Percentiles rank a stretch among this genome's conserved stretches.
Conservation (phyloP, 495 filamentous ascomycete genomes). For the Penicillium psychrofluorescens region DNA sequence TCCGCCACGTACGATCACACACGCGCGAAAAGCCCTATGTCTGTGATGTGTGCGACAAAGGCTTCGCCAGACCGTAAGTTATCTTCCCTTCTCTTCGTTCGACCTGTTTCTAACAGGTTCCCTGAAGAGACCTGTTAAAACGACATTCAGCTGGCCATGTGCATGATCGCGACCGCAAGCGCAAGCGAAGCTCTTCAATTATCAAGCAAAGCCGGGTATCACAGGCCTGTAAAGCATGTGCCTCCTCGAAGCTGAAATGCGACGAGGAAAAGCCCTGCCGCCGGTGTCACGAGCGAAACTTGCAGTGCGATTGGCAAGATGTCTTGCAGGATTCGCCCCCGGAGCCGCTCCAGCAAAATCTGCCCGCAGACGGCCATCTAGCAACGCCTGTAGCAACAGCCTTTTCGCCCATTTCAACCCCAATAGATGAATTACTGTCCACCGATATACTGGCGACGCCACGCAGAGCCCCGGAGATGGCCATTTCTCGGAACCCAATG, state of each 20-base stretch:
- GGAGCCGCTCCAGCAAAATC: conserved; percentile 9
- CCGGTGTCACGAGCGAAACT: conserved; percentile 38
- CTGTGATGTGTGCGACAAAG: conserved; percentile 43
- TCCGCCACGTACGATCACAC: conserved; percentile 51
- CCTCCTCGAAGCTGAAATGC: conserved; percentile 47
- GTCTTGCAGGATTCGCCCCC: conserved; percentile 15
- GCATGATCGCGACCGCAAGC: conserved; percentile 32
- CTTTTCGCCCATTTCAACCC: conserved; percentile 10
- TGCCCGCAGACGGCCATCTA: not conserved
- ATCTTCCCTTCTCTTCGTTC: not conserved
- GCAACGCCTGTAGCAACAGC: conserved; percentile 1
- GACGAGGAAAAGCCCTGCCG: conserved; percentile 44
- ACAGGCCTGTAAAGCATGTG: conserved; percentile 47
- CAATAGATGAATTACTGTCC: conserved; percentile 8
- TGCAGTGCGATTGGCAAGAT: conserved; percentile 38
- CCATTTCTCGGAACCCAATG: not conserved
- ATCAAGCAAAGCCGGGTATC: conserved; percentile 45
- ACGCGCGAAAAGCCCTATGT: conserved; percentile 49
- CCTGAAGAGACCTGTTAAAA: conserved; percentile 40
- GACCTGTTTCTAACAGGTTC: not conserved
- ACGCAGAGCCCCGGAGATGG: conserved; percentile 24
- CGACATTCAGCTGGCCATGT: conserved; percentile 47
- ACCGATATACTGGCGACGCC: conserved; percentile 1
- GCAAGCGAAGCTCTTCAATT: conserved; percentile 34
- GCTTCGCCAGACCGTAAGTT: conserved; percentile 42